A percentile compares a stretch with the other conserved stretches of the same genome.
Evolutionary conservation across 768 basidiomycete genomes (phyloP).

Genomic region (Boletus sensibilis): DNA sequence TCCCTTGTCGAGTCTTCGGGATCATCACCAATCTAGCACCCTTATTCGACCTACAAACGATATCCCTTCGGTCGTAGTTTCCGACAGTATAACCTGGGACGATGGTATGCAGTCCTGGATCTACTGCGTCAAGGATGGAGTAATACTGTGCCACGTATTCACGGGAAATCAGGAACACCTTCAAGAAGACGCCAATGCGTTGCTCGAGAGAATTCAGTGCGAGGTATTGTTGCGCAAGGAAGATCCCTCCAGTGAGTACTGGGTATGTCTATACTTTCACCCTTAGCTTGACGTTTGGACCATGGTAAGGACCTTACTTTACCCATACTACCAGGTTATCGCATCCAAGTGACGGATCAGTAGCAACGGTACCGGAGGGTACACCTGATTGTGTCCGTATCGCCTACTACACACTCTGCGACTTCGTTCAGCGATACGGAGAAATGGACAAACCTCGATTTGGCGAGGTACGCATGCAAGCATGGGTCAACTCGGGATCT

Average conservation of each 20-base stretch:
- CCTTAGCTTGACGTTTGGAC: slow-evolving; percentile 2
- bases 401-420: slow-evolving; percentile 30
- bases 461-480: slow-evolving; percentile 36
- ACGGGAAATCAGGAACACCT: slow-evolving; percentile 44
- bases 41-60: slow-evolving; percentile 18
- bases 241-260: slow-evolving; percentile 21
- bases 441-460: slow-evolving; percentile 35
- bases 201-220: slow-evolving; percentile 43
- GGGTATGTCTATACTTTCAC: not conserved
- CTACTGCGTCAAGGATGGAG: slow-evolving; percentile 22
- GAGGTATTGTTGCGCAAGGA: slow-evolving; percentile 24
- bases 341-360: slow-evolving; percentile 10
- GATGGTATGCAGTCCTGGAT: slow-evolving; percentile 32
- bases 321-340: slow-evolving; percentile 18
- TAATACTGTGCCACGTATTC: slow-evolving; percentile 44
- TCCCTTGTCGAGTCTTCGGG: slow-evolving; percentile 25
- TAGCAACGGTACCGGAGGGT: slow-evolving; percentile 23
- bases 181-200: slow-evolving; percentile 38
- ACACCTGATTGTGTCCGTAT: slow-evolving; percentile 22
- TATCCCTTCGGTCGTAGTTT: slow-evolving; percentile 18
- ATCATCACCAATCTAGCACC: slow-evolving; percentile 8
- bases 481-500: slow-evolving; percentile 43
- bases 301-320: slow-evolving; percentile 30
- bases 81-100: slow-evolving; percentile 23
- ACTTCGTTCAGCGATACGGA: slow-evolving; percentile 35